These are phyloP conservation scores for Gaertneriomyces sp. DNA, from an alignment of 192 early-diverging fungal species.

Conservation along the genomic window DNA sequence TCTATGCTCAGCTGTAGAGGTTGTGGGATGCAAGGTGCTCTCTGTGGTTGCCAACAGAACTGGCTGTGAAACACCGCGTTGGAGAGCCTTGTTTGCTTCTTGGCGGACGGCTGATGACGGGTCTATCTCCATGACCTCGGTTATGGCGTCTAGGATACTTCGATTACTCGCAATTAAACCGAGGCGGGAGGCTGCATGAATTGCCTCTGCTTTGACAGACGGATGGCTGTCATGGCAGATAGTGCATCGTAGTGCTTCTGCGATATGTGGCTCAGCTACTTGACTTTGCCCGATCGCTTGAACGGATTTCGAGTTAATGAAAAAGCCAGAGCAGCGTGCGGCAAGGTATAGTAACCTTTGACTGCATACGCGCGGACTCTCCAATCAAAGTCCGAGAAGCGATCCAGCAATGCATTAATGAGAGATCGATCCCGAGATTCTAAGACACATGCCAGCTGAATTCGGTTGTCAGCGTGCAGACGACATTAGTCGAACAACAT, in stretches of 20 bases:
- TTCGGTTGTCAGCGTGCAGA: neutral
- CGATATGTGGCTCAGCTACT: slow-evolving; percentile 38
- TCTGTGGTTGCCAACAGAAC: slow-evolving; percentile 18
- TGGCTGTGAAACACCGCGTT: slow-evolving; percentile 8
- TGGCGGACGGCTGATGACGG: slow-evolving; percentile 33
- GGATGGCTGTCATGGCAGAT: slow-evolving; percentile 41
- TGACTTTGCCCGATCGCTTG: slow-evolving; percentile 39
- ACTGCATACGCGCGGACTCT: slow-evolving; percentile 46
- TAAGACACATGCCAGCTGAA: slow-evolving; percentile 42
- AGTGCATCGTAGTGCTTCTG: slow-evolving; percentile 41
- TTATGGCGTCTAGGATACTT: slow-evolving; percentile 35
- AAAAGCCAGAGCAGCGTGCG: neutral
- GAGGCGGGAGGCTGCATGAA: slow-evolving; percentile 35
- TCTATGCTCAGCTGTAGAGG: slow-evolving; percentile 1
- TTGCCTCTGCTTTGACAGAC: slow-evolving; percentile 46
- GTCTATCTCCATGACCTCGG: slow-evolving; percentile 41
- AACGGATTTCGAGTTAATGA: neutral
- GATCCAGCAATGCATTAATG: slow-evolving; percentile 36
- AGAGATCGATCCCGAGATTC: slow-evolving; percentile 29
- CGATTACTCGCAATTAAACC: slow-evolving; percentile 31
- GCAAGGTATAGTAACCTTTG: slow-evolving; percentile 34
- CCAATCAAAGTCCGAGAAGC: slow-evolving; percentile 39
- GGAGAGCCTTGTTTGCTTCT: slow-evolving; percentile 41
- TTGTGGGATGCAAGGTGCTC: neutral
- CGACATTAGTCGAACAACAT: no score